Evolutionary conservation across 345 rosid species (phyloP), one percentile per base, ranked within the genome.

Genomic region (Draba incana): DNA sequence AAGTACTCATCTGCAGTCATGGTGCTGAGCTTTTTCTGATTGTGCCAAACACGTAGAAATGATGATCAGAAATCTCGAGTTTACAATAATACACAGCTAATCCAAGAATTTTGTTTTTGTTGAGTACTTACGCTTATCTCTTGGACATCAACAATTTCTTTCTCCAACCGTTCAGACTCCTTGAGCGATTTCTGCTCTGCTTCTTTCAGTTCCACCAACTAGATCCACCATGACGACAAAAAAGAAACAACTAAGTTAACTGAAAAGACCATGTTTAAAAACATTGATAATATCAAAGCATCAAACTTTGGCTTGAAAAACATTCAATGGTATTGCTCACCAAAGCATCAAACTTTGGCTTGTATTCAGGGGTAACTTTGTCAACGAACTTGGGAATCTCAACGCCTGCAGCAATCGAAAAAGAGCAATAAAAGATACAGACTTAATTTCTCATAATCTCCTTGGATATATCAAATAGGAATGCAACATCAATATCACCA

Each of bases 1-100:
- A 95, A 95, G 87, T 94, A 94, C 66, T 94, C 99, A 5, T 94
- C 96, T 5, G 97, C 98, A 1, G 97, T 95, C 99, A 95, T 95
- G 80, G 99, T 92, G 83, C 98, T 88, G 69, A 95, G 60, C 80
- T 88, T 95, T 85, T 81, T 59, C 99, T 95, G 96, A 75, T 62
- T 28, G 72, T 35, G 55, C 35, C 64, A 57, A 59, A 38, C 27
- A 71, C 16, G 33, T 30, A 8, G 6, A 37, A 30, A 42, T 13
- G 24, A 76, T 20, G 0, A 43, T 24, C 56, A 33, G 6, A 28
- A 8, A 56, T 20, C 66, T 27, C 11, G 23, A 48, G 44, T 10
- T 2, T 12, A 56, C 10, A 45, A 23, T 30, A 11, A 13, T 45
- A 28, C 10, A 8, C 12, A 42, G 4, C 0, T 3, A 48, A 38